Evolutionary conservation across 2,329 filamentous ascomycete genomes (phyloP), one percentile per base, ranked within the genome.

Genomic region (Aspergillus sp.): DNA sequence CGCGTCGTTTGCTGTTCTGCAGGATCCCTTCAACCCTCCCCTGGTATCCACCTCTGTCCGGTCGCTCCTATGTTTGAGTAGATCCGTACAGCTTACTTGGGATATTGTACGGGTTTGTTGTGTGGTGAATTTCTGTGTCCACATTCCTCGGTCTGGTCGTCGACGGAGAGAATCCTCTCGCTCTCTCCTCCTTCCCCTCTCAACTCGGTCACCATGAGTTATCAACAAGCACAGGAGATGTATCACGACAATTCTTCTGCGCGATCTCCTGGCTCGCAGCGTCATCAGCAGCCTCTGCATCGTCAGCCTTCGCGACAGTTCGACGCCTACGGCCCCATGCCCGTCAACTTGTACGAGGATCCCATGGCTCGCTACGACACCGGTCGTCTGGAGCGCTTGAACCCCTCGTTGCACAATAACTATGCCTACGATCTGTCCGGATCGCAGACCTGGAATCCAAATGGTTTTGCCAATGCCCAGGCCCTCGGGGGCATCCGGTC

Each of bases 381-480:
- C 73, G 81, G 70, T 57, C 76, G 79, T 45, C 72, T 77, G 77
- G 90, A 81, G 77, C 87, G 81, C 74, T 81, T 81, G 66, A 85
- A 83, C 67, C 81, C 84, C 67, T 85, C 81, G 71, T 82, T 82
- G 68, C 81, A 82, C 63, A 81, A 80, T 58, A 85, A 82, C 58
- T 89, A 91, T 64, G 84, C 82, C 59, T 90, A 93, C 67, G 91
- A 92, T 70, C 86, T 87, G 72, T 79, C 81, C 59, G 77, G 79
- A n/a, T 82, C 84, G n/a, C 89, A 92, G 71, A 87, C 89, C 20
- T 96, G 92, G 92, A 91, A 88, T 73, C 88, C 91, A 55, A 85
- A 84, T 69, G 88, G 86, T 51, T 90, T 92, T 64, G 86, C 87
- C 56, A 87, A 83, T 66, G 84, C 85, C 67, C 85, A 83, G 69